Base-by-base conservation (phyloP, 2,329 filamentous ascomycete genomes). In the Arthrocladium fulminans region DNA sequence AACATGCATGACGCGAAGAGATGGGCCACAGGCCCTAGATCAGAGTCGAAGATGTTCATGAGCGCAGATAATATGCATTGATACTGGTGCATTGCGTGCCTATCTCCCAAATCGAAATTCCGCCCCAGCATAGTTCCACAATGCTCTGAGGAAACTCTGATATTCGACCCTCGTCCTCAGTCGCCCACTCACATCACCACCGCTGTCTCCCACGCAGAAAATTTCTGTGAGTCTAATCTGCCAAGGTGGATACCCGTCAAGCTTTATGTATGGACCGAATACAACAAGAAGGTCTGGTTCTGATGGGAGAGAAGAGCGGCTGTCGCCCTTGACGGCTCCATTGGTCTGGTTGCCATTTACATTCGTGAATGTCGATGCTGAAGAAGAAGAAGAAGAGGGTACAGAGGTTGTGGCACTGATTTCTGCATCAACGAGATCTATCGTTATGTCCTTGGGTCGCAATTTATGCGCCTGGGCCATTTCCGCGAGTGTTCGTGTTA, bases 161-260 rank as follows among this genome's bases (percentile, higher is more conserved):
- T 98, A 98, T 38, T 88, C 88, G 15, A 98, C 89, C 1, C 64
- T 60, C 46, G 57, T 57, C 25, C 45, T 40, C 32, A 43, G 50
- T 19, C 53, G 50, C 1, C 51, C 54, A 44, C 54, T 56, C 10
- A 69, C 68, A 30, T 60, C 58, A 3, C 63, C 63, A 47, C 62
- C 64, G 0, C 65, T 67, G 50, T 68, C 64, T 4, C 70, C 68
- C 2, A 77, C 77, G 64, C 72, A 79, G 63, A 89, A 96, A 50
- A 98, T 96, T 73, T 98, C 92, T 0, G 89, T 96, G 62, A 98
- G 71, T 37, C 92, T 79, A 53, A 97, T 78, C 68, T 96, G 92
- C 92, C 92, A 98, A 1, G 92, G 92, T 8, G 92, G 92, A 64
- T 97, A 98, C 8, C 92, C 88, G 47, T 88, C 83, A 38, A 98